Base-by-base conservation (phyloP, 2,329 filamentous ascomycete species). In the Colletotrichum sp. region DNA sequence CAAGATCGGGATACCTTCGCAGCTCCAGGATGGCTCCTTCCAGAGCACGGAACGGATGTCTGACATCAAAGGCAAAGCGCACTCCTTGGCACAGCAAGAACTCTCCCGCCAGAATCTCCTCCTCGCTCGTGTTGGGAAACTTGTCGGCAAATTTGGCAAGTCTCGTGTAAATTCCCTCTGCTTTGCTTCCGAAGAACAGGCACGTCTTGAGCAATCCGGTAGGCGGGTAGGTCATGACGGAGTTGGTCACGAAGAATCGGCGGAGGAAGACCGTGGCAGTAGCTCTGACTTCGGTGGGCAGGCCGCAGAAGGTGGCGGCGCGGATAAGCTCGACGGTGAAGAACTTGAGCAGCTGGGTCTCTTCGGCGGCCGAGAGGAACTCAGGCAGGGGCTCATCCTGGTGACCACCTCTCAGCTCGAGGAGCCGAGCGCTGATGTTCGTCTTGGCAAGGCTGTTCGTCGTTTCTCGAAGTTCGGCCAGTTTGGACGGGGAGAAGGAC, bases 191-290 rank as follows among this genome's bases (percentile, higher is more conserved):
- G 78, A 99, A 94, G 88, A 97, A 98, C 70, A 99, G 90, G 43
- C 94, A 95, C 34, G 96, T 97, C 82, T 96, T 95, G 83, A 98
- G 93, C 79, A 98, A 94, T 77, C 95, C 93, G 77, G 95, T 94
- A 0, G 96, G 96, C 77, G 96, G 95, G 83, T 99, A 98, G 34
- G 96, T 98, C 95, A 98, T 98, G 81, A 96, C 92, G 55, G 95
- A 97, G 85, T 98, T 98, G 81, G 94, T 96, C 48, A 98, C 91
- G 87, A 98, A 99, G 89, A 99, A 98, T 73, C 97, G 94, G 71
- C 95, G 94, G 76, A 99, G 90, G 83, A 97, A 98, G 81, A 97
- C 93, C 76, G 96, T 94, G 5, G 95, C 95, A 8, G 96, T 98
- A 30, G 94, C 93, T 28, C 79, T 71, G 21, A 81, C 79, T 48